These are phyloP conservation scores for Cetradonia linearis DNA, from an alignment of 495 filamentous ascomycete species.

Conservation along the genomic window DNA sequence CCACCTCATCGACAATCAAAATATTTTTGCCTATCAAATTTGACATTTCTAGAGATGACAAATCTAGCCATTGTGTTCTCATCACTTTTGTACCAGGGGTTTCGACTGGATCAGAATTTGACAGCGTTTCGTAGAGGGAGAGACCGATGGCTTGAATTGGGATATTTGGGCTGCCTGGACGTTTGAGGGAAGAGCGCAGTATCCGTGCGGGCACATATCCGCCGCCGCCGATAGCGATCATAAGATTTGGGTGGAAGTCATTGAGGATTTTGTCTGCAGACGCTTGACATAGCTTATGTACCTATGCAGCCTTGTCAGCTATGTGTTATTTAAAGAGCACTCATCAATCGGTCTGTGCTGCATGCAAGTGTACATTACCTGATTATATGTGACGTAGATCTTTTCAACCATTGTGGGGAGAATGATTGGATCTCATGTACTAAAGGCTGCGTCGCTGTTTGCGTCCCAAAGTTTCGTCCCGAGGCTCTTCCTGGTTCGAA, in stretches of 20 bases:
- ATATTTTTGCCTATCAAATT: conserved; percentile 95
- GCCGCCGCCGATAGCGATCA: conserved; percentile 97
- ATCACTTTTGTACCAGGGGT: conserved; percentile 84
- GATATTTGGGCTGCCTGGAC: conserved; percentile 79
- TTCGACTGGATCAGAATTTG: conserved; percentile 53
- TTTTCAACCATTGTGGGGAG: conserved; percentile 66
- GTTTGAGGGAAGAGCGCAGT: conserved; percentile 94
- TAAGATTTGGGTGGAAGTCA: conserved; percentile 81
- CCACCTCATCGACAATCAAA: conserved; percentile 96
- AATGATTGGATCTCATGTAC: not conserved
- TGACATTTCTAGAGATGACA: conserved; percentile 77
- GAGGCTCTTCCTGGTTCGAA: not conserved
- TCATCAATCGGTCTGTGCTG: not conserved
- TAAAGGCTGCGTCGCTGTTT: not conserved
- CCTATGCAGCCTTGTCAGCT: conserved; percentile 39
- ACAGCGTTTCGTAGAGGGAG: conserved; percentile 85
- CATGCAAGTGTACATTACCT: conserved; percentile 41
- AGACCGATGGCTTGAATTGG: conserved; percentile 98
- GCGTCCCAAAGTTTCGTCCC: not conserved
- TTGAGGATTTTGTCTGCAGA: conserved; percentile 71
- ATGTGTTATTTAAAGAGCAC: not conserved
- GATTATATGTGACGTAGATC: conserved; percentile 89
- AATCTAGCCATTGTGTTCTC: conserved; percentile 95
- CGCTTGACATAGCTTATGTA: conserved; percentile 91
- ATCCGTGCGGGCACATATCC: conserved; percentile 97